Conservation (phyloP, 176 grass and related monocot species). For the Rhipidocladum racemiflorum region DNA sequence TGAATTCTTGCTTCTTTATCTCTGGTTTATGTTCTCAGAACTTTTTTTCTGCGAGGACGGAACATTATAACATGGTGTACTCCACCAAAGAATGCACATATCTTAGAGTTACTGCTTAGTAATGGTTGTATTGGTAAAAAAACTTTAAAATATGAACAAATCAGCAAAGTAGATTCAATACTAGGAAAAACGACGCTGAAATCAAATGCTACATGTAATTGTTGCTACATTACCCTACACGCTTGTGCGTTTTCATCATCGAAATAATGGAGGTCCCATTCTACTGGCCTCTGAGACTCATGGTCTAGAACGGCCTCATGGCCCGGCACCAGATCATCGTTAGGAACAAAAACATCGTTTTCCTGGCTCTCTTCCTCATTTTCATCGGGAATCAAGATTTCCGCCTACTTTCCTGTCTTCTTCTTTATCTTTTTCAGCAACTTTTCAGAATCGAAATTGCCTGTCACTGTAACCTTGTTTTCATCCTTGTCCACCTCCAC, state of each 20-base stretch:
- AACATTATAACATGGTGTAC: not conserved
- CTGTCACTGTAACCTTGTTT: conserved; percentile 47
- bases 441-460: conserved; percentile 23
- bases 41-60: too few relatives aligned
- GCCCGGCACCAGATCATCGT: not conserved
- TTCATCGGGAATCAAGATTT: conserved; percentile 21
- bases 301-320: not conserved
- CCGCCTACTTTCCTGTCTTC: conserved; percentile 37
- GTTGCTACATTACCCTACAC: conserved; percentile 33
- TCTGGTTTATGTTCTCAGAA: not conserved
- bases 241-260: conserved; percentile 40
- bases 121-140: not conserved
- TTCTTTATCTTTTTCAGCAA: conserved; percentile 43
- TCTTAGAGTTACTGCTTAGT: not conserved
- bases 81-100: not conserved
- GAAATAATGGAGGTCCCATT: conserved; percentile 25
- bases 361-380: conserved; percentile 10
- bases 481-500: conserved; percentile 44
- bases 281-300: not conserved
- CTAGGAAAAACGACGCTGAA: not conserved
- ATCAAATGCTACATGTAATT: not conserved
- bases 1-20: not conserved
- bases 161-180: not conserved
- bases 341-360: not conserved
- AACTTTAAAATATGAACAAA: too few relatives aligned